Evolutionary conservation across 2,329 filamentous ascomycete species (phyloP).

Genomic region (Aspergillus viridinutans): DNA sequence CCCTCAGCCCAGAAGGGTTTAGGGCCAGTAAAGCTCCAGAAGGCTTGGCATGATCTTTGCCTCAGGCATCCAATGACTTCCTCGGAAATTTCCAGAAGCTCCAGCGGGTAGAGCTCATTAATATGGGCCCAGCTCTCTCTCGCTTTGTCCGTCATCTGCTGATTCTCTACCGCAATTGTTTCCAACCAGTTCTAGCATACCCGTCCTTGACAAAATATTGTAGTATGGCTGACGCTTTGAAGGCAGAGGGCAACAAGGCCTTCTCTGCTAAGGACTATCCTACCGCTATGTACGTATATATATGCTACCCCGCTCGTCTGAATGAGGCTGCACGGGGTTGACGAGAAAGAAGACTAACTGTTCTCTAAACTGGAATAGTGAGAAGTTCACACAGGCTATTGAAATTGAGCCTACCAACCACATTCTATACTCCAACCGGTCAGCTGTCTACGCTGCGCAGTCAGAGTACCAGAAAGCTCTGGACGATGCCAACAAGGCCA

Average conservation of each 20-base stretch:
- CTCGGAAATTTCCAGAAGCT: constrained; percentile 46
- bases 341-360: neutral
- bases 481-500: constrained; percentile 87
- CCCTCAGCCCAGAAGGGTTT: constrained; percentile 17
- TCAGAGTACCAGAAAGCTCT: constrained; percentile 81
- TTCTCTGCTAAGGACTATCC: constrained; percentile 97
- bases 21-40: constrained; percentile 12
- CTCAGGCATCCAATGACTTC: constrained; percentile 19
- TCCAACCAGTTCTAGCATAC: neutral
- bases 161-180: constrained; percentile 1
- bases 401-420: constrained; percentile 84
- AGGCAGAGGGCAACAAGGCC: constrained; percentile 97
- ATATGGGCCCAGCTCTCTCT: constrained; percentile 15
- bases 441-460: constrained; percentile 80
- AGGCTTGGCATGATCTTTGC: constrained; percentile 12
- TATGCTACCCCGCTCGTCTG: constrained; percentile 39
- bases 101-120: constrained; percentile 21
- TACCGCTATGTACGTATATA: constrained; percentile 78
- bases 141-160: constrained; percentile 5
- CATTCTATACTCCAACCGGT: constrained; percentile 96
- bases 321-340: constrained; percentile 7
- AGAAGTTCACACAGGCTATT: constrained; percentile 93
- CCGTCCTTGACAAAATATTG: constrained; percentile 1
- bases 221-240: constrained; percentile 73
- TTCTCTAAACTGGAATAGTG: constrained; percentile 48